Evolutionary conservation across 495 filamentous ascomycete species (phyloP).

Genomic region (Aeminium ludgeri): DNA sequence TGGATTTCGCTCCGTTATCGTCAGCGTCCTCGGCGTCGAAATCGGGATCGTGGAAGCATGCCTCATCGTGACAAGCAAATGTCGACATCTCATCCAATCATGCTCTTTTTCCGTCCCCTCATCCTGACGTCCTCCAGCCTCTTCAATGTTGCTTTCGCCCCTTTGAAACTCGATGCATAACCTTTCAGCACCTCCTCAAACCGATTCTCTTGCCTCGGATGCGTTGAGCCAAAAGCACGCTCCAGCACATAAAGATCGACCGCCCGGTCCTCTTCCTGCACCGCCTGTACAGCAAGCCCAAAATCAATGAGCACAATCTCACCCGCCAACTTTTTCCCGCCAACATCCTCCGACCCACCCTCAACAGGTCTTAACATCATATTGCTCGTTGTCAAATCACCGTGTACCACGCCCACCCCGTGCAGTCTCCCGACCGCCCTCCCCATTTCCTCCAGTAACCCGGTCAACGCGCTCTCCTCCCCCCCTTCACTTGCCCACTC

Average conservation of each 20-base stretch:
- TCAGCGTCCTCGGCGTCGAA: too few relatives aligned
- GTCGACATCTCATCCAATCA: constrained; percentile 45
- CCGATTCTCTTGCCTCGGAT: constrained; percentile 66
- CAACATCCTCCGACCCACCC: constrained; percentile 1
- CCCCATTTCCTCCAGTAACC: constrained; percentile 58
- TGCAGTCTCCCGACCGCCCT: constrained; percentile 63
- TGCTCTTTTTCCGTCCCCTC: constrained; percentile 93
- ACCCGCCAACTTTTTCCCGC: constrained; percentile 30
- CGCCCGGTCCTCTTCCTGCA: constrained; percentile 82
- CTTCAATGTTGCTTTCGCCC: constrained; percentile 43
- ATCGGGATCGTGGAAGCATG: too few relatives aligned
- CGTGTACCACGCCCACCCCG: constrained; percentile 69
- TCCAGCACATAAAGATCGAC: constrained; percentile 96
- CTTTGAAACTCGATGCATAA: constrained; percentile 45
- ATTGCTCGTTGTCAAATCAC: constrained; percentile 95
- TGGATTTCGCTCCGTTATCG: too few relatives aligned
- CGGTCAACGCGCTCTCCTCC: constrained; percentile 29
- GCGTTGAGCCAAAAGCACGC: constrained; percentile 87
- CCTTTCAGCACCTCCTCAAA: constrained; percentile 45
- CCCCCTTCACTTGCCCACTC: constrained; percentile 3
- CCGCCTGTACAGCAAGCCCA: constrained; percentile 66
- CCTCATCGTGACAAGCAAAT: too few relatives aligned
- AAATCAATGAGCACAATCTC: constrained; percentile 91
- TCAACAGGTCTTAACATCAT: constrained; percentile 55
- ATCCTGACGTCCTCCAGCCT: constrained; percentile 86